These are phyloP conservation scores for Botrytis squamosa DNA, from an alignment of 2,329 filamentous ascomycete species.

Conservation along the genomic window DNA sequence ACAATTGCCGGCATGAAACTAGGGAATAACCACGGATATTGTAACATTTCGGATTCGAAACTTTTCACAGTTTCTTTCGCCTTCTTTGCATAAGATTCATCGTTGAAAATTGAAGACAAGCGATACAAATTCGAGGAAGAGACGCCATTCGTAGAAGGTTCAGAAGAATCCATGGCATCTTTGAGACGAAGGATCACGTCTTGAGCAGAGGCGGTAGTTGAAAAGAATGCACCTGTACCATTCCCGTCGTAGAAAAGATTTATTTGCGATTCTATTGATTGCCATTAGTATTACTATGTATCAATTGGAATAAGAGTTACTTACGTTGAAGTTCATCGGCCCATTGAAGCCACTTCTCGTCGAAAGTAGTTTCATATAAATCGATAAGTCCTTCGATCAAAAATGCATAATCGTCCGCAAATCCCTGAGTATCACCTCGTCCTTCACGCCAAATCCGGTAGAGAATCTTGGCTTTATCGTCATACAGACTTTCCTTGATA, in stretches of 20 bases:
- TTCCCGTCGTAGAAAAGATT: constrained; percentile 70
- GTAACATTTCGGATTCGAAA: constrained; percentile 87
- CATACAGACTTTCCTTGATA: constrained; percentile 72
- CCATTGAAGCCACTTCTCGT: constrained; percentile 73
- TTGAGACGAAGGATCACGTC: constrained; percentile 84
- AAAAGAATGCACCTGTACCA: constrained; percentile 64
- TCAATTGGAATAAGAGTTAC: constrained; percentile 25
- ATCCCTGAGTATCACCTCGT: constrained; percentile 65
- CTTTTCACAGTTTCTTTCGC: constrained; percentile 75
- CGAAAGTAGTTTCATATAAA: constrained; percentile 78
- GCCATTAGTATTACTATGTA: constrained; percentile 17
- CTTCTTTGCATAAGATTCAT: constrained; percentile 60
- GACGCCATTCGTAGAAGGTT: constrained; percentile 86
- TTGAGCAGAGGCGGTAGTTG: constrained; percentile 59
- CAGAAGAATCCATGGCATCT: constrained; percentile 89
- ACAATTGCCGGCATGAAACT: constrained; percentile 77
- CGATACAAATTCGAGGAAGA: constrained; percentile 86
- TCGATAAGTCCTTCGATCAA: constrained; percentile 79
- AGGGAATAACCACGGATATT: constrained; percentile 90
- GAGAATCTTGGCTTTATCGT: constrained; percentile 58
- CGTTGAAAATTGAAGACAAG: constrained; percentile 67
- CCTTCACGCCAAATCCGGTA: constrained; percentile 72
- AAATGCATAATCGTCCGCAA: constrained; percentile 95
- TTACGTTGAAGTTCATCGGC: constrained; percentile 76
- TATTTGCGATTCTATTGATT: constrained; percentile 64